These are phyloP conservation scores for Graphilbum sp. DNA, from an alignment of 2,329 filamentous ascomycete genomes.

Conservation along the genomic window DNA sequence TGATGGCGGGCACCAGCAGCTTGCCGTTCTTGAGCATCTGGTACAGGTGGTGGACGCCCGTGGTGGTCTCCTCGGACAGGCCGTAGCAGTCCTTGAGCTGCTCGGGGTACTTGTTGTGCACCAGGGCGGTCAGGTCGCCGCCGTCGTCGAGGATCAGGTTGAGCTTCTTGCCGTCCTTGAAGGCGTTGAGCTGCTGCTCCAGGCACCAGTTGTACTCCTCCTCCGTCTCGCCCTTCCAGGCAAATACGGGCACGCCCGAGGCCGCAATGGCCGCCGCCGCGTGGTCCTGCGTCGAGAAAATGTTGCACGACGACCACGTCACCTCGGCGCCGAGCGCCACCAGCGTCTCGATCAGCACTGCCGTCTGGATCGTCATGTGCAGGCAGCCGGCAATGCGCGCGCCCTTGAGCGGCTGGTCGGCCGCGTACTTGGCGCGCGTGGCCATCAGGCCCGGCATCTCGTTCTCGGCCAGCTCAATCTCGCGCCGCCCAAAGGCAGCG, in stretches of 20 bases:
- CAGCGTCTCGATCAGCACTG: slow-evolving; percentile 97
- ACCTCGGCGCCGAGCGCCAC: slow-evolving; percentile 89
- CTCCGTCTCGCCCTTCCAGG: slow-evolving; percentile 83
- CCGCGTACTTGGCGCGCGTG: slow-evolving; percentile 79
- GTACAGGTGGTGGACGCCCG: slow-evolving; percentile 98
- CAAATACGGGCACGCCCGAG: slow-evolving; percentile 70
- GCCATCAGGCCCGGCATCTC: slow-evolving; percentile 98
- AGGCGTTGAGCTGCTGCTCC: slow-evolving; percentile 91
- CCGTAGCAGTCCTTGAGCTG: slow-evolving; percentile 97
- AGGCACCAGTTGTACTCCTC: slow-evolving; percentile 99
- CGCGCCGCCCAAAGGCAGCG: slow-evolving; percentile 95
- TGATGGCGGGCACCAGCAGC: slow-evolving; percentile 90
- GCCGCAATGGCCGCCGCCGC: slow-evolving; percentile 95
- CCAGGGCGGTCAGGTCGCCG: slow-evolving; percentile 88
- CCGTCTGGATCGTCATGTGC: slow-evolving; percentile 99
- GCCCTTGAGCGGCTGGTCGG: slow-evolving; percentile 84
- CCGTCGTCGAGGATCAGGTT: slow-evolving; percentile 99
- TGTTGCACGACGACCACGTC: slow-evolving; percentile 99
- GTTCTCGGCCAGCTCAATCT: slow-evolving; percentile 95
- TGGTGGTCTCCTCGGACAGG: slow-evolving; percentile 99
- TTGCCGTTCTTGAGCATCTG: slow-evolving; percentile 83
- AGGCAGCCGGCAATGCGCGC: slow-evolving; percentile 94
- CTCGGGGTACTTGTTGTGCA: slow-evolving; percentile 97
- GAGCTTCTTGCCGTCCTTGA: slow-evolving; percentile 91
- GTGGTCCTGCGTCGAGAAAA: slow-evolving; percentile 98